These are phyloP conservation scores for Platanus orientalis DNA, from an alignment of 164 flowering plant genomes.

Conservation along the genomic window DNA sequence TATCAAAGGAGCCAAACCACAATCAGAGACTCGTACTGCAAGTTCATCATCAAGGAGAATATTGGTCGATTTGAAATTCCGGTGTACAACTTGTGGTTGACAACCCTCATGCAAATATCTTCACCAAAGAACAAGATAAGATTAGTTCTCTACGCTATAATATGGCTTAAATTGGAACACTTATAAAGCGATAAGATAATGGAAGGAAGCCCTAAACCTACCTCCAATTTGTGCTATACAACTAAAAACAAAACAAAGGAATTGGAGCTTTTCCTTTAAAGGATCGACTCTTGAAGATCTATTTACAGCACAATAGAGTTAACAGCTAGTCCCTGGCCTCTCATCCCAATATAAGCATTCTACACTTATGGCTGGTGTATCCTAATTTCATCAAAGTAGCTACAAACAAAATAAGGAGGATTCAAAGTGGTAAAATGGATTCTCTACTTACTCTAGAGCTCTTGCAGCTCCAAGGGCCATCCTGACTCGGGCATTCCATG, in stretches of 20 bases:
- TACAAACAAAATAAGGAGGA: background rate
- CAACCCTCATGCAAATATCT: constrained; percentile 95
- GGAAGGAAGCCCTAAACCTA: too few relatives aligned
- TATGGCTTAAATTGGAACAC: background rate
- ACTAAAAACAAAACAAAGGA: background rate
- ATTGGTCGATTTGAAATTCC: constrained; percentile 81
- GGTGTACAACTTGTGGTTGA: constrained; percentile 76
- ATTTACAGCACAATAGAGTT: background rate
- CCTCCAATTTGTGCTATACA: background rate
- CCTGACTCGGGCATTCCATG: constrained; percentile 78
- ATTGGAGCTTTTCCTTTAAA: background rate
- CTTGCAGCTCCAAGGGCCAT: constrained; percentile 97
- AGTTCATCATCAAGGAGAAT: constrained; percentile 88
- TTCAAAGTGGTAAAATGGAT: background rate
- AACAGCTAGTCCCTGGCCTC: background rate
- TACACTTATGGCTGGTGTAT: background rate
- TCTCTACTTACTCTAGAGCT: constrained; percentile 74
- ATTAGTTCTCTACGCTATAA: background rate
- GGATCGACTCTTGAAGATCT: background rate
- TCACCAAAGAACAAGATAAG: constrained; percentile 7
- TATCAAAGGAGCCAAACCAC: constrained; percentile 81
- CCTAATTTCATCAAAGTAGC: background rate
- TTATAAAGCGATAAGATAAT: too few relatives aligned
- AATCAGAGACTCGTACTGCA: constrained; percentile 68
- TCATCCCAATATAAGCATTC: background rate